phyloP scores from a whole-genome alignment of 257 asterid species.

The Solanum clarkiae region DNA sequence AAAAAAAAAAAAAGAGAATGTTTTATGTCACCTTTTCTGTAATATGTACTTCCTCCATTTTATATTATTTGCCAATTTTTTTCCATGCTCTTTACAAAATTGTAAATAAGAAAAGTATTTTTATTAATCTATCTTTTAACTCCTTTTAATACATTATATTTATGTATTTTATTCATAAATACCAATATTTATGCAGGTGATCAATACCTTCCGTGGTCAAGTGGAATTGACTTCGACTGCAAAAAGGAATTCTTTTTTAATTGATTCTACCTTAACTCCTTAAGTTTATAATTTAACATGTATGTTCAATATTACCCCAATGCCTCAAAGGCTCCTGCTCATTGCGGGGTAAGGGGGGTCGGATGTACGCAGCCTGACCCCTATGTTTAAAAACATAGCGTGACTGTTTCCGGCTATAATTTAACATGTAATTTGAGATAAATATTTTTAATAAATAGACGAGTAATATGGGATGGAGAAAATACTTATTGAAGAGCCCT shows the following conservation, averaged over 20 bases:
- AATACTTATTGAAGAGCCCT: background rate
- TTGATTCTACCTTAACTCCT: background rate
- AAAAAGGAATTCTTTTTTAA: background rate
- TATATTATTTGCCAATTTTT: background rate
- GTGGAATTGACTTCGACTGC: background rate
- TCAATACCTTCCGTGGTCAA: background rate
- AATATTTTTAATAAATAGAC: background rate
- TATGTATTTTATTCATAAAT: background rate
- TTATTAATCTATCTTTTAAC: background rate
- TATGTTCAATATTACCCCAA: no score
- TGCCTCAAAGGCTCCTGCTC: no score
- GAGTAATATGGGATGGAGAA: background rate
- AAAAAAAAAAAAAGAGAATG: background rate
- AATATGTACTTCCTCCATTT: background rate
- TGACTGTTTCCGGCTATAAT: no score
- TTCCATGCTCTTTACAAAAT: no score
- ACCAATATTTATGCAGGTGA: background rate
- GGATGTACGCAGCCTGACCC: no score
- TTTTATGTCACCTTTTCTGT: background rate
- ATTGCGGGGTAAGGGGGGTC: no score
- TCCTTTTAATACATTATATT: background rate
- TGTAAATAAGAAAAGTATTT: background rate
- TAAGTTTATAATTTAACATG: background rate
- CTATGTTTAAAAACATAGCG: no score
- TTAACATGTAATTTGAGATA: background rate